Evolutionary conservation across 2,329 filamentous ascomycete species (phyloP), one percentile per base, ranked within the genome.

Genomic region (Xylariaceae sp.): DNA sequence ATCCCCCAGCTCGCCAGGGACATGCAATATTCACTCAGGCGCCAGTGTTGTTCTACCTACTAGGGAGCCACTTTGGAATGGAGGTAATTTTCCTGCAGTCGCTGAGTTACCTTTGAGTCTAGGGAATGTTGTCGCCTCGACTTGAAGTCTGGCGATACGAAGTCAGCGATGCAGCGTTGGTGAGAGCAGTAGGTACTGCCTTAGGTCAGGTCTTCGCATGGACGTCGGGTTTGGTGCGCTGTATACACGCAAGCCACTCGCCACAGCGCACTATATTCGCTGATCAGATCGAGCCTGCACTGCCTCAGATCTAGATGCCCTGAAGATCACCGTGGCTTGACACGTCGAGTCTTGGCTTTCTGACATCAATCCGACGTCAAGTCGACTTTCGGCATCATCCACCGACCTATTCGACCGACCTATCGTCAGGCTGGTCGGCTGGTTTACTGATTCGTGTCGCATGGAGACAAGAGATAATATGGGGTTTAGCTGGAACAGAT

Each of bases 191-290:
- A n/a, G n/a, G 12, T 31, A 43, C 15, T 33, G 17, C 35, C 12
- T 32, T 15, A 30, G 11, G 42, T 14, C 15, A 14, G 14, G 42
- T 17, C 30, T 32, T 17, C 11, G 30, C 30, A n/a, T 19, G 12
- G 11, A 51, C 32, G 22, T 43, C 49, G 31, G 15, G 27, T 27
- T 11, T 22, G 27, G 31, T 39, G 15, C 50, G 48, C 12, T 36
- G 12, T 12, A 36, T 12, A 57, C 57, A 44, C 55, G 51, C 53
- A 58, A 58, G 53, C 44, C 49, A 57, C 57, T 58, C 53, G 57
- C 57, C 57, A 59, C 55, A 56, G 35, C 22, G 31, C 31, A 32
- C 12, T n/a, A 18, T 41, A 11, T 14, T 30, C 12, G 42, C 42
- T 3, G 42, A 38, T 45, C 11, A 31, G 11, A 27, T 18, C 6